phyloP scores from a whole-genome alignment of 495 filamentous ascomycete genomes.

The Lindgomyces ingoldianus region DNA sequence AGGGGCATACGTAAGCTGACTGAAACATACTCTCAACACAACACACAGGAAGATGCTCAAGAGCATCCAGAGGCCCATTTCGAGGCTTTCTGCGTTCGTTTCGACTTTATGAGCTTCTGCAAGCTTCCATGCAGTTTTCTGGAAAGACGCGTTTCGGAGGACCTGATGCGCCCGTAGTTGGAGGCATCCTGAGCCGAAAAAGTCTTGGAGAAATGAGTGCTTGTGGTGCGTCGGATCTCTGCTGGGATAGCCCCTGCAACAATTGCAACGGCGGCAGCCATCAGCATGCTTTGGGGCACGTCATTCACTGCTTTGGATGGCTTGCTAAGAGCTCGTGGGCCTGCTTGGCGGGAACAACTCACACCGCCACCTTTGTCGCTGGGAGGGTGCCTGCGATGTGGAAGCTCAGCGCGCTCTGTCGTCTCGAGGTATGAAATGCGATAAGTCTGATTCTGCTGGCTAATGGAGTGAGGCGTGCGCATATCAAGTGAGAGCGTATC shows the following conservation, averaged over 20 bases:
- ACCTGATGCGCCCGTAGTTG: background rate
- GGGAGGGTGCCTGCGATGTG: no score
- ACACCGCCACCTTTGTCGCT: background rate
- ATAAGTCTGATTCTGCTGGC: no score
- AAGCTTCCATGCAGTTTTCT: slow-evolving; percentile 10
- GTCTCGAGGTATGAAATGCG: no score
- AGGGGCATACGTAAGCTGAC: background rate
- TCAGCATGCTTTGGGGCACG: background rate
- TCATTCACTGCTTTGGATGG: background rate
- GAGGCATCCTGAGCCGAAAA: slow-evolving; percentile 14
- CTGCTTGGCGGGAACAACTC: background rate
- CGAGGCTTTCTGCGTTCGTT: background rate
- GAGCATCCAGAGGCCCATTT: background rate
- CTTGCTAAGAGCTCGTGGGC: background rate
- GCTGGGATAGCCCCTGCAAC: background rate
- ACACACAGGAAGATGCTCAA: background rate
- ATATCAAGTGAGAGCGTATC: background rate
- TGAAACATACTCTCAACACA: background rate
- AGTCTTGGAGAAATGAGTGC: background rate
- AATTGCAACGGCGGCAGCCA: background rate
- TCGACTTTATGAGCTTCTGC: background rate
- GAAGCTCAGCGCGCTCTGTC: no score
- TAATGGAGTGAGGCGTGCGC: background rate
- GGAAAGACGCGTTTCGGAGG: background rate
- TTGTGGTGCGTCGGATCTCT: slow-evolving; percentile 4